Percentiles rank a stretch among this genome's conserved stretches.
Evolutionary conservation across 805 yeast species (phyloP).

Genomic region (Metschnikowia borealis): DNA sequence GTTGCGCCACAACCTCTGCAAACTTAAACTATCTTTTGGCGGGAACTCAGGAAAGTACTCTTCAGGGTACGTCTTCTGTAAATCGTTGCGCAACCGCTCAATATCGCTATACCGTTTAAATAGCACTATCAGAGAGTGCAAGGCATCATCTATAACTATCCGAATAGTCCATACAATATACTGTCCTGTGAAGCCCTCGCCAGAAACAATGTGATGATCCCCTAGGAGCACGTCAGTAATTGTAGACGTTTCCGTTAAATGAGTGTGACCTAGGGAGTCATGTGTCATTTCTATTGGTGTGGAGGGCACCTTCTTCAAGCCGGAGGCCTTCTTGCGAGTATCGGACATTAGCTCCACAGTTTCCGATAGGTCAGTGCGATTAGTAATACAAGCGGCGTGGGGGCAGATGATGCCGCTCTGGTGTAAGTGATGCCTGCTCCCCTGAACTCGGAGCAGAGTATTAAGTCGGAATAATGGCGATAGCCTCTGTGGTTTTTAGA

Average conservation of each 20-base stretch:
- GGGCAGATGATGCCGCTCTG: background rate
- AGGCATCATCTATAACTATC: constrained; percentile 34
- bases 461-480: background rate
- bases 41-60: constrained; percentile 49
- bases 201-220: constrained; percentile 35
- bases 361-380: background rate
- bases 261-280: constrained; percentile 16
- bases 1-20: constrained; percentile 35
- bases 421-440: background rate
- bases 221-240: constrained; percentile 42
- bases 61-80: constrained; percentile 37
- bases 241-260: constrained; percentile 23
- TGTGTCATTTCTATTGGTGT: constrained; percentile 36
- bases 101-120: constrained; percentile 68
- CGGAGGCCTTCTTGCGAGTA: background rate
- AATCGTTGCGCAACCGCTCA: constrained; percentile 39
- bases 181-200: constrained; percentile 31
- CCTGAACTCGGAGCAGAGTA: background rate
- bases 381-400: background rate
- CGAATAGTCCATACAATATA: constrained; percentile 40
- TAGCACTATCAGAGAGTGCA: constrained; percentile 40
- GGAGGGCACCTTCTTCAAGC: constrained; percentile 12
- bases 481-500: background rate
- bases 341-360: background rate
- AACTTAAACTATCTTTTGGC: constrained; percentile 43